Conservation (phyloP, 23 red algal species). For the Gracilariopsis chorda region DNA sequence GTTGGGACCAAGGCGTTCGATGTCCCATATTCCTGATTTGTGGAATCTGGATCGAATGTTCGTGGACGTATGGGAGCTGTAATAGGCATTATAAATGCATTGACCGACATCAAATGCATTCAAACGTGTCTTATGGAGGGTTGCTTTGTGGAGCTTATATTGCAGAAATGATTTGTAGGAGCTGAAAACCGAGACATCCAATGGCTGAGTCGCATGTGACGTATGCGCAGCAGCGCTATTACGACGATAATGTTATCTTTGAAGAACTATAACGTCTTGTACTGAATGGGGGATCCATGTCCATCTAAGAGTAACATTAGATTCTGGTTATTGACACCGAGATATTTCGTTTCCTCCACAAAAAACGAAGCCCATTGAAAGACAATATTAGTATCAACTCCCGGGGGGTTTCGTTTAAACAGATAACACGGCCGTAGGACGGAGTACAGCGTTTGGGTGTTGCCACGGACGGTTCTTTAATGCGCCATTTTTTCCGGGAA, state of each 20-base stretch:
- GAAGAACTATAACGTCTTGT: background rate
- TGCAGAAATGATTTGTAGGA: background rate
- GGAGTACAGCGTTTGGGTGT: background rate
- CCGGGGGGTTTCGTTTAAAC: background rate
- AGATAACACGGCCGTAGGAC: background rate
- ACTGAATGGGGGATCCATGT: background rate
- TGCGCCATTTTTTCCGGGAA: background rate
- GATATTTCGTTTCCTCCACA: background rate
- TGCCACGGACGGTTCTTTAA: background rate
- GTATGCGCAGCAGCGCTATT: background rate
- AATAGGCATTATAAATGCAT: no score
- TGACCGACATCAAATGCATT: background rate
- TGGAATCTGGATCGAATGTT: no score
- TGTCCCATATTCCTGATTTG: no score
- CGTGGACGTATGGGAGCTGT: no score
- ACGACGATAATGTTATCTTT: background rate
- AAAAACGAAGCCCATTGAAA: background rate
- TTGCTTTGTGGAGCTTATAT: background rate
- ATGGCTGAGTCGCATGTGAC: background rate
- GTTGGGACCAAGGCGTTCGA: no score
- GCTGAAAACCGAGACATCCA: background rate
- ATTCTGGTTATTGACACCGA: background rate
- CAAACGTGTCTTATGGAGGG: background rate
- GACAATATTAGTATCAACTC: conserved; percentile 2
- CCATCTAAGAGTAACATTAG: background rate